A percentile compares a stretch with the other conserved stretches of the same genome.
phyloP scores from a whole-genome alignment of 805 yeast genomes.

The Wickerhamomyces silvicola region DNA sequence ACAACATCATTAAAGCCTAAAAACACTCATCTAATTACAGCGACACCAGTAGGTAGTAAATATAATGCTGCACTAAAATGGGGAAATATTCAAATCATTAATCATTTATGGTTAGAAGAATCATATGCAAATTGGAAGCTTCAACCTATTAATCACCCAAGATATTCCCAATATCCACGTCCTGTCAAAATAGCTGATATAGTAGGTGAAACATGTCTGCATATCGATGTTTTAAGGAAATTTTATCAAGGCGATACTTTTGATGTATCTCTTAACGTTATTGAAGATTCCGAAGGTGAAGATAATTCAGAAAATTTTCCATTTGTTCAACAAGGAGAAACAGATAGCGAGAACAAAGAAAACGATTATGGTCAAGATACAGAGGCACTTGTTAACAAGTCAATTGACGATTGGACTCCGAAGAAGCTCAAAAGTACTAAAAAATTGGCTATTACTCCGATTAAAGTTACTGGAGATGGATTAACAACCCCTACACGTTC shows the following conservation, averaged over 20 bases:
- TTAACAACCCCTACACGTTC: conserved; percentile 5
- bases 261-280: conserved; percentile 13
- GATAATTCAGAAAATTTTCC: conserved; percentile 3
- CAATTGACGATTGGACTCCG: no score
- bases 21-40: conserved; percentile 70
- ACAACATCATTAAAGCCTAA: conserved; percentile 56
- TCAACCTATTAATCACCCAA: conserved; percentile 37
- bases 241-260: conserved; percentile 29
- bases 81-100: conserved; percentile 53
- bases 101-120: conserved; percentile 87
- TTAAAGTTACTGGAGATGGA: neutral
- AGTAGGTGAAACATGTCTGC: conserved; percentile 46
- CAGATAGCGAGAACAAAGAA: neutral
- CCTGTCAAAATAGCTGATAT: conserved; percentile 36
- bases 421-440: no score
- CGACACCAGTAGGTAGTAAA: conserved; percentile 64
- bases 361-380: neutral
- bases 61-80: conserved; percentile 68
- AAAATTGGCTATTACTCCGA: no score
- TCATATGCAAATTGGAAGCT: conserved; percentile 57
- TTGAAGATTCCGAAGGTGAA: conserved; percentile 21
- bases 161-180: conserved; percentile 43
- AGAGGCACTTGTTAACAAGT: no score
- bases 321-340: neutral
- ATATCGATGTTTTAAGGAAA: conserved; percentile 31